Base-by-base conservation (phyloP, 75 land plant species). In the Selaginella tamariscina region DNA sequence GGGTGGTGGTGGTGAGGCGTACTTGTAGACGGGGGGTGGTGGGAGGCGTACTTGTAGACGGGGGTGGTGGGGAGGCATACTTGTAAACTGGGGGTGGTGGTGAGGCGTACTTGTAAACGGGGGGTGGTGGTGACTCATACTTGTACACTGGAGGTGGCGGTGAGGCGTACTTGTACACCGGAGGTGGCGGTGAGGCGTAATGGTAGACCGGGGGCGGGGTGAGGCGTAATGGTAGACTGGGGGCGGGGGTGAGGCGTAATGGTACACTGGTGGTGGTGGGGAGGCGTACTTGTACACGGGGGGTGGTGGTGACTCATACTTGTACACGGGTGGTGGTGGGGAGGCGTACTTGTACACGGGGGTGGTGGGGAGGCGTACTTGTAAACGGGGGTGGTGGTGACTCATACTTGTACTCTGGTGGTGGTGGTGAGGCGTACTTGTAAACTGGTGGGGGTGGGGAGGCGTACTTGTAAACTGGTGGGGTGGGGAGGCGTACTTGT, bases 1-100 rank as follows among this genome's bases (percentile, higher is more conserved):
- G 11, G 49, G 49, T 5, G 49, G 49, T 5, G 49, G 49, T 39
- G 49, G 49, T 5, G 49, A 39, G n/a, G n/a, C n/a, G n/a, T n/a
- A n/a, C n/a, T n/a, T n/a, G 15, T 39, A 39, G 11, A 39, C 49
- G 5, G 49, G 49, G 11, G 49, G 49, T 39, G 49, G 49, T 39
- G 49, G 49, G 49, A 39, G 5, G 5, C 15, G 49, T 39, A 39
- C 49, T 39, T 39, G 49, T 39, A 39, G 11, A 39, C 49, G 49
- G 49, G 15, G 49, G 49, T 39, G 49, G 49, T 39, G 49, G 49
- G 49, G 49, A 39, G n/a, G n/a, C n/a, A n/a, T n/a, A n/a, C n/a
- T n/a, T n/a, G 49, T 39, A 39, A 39, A 39, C 49, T 15, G 49
- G 49, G 15, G 49, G 49, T 39, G 49, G 49, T 15, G 49, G 49